These are phyloP conservation scores for Naegleria gruberi DNA, from an alignment of 208 protist species.

Conservation along the genomic window DNA sequence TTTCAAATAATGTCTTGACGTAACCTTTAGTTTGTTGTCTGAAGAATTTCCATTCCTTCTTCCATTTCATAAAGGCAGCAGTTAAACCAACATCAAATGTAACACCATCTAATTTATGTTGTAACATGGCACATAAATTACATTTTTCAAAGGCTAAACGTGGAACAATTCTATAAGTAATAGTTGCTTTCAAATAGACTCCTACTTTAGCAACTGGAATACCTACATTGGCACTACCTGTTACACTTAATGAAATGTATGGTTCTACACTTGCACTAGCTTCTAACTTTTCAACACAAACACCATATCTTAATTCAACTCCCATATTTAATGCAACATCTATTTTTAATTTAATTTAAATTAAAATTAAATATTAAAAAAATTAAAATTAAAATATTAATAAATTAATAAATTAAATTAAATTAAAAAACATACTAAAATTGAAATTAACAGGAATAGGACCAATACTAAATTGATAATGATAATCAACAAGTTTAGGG, in stretches of 20 bases:
- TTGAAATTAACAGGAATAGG: not conserved
- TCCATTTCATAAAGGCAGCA: not conserved
- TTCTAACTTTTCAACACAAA: not conserved
- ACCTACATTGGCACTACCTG: not conserved
- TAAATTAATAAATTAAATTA: not conserved
- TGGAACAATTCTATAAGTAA: not conserved
- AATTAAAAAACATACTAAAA: no score
- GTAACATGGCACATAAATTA: not conserved
- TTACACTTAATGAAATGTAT: not conserved
- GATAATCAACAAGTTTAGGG: no score
- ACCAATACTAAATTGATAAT: not conserved
- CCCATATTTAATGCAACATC: not conserved
- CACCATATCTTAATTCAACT: not conserved
- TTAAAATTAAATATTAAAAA: not conserved
- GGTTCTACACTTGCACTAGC: not conserved
- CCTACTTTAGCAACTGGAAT: not conserved
- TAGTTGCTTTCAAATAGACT: not conserved
- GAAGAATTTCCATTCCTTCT: not conserved
- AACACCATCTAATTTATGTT: not conserved
- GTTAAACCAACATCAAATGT: not conserved
- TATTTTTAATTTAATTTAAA: not conserved
- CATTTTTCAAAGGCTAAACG: not conserved
- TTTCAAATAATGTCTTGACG: no score
- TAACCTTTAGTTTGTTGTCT: no score
- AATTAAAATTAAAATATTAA: not conserved